A percentile compares a stretch with the other conserved stretches of the same genome.
Evolutionary conservation across 2,329 filamentous ascomycete genomes (phyloP).

Genomic region (Aspergillus ochraceus): DNA sequence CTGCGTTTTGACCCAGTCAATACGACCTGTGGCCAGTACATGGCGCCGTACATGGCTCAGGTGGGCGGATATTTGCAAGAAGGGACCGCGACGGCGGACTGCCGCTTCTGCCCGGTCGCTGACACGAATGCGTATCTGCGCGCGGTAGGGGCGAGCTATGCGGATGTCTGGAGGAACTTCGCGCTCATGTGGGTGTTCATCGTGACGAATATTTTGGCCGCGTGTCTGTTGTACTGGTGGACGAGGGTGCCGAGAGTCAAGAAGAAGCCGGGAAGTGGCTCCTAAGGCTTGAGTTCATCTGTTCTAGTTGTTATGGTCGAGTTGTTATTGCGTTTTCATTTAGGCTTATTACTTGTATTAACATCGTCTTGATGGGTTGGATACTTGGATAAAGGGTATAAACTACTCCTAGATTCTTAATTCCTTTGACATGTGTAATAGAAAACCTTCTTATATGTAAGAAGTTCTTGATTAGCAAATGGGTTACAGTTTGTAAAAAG

Average conservation of each 20-base stretch:
- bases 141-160: slow-evolving; percentile 50
- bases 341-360: too few species aligned
- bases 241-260: slow-evolving; percentile 25
- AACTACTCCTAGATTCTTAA: too few species aligned
- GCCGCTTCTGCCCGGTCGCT: slow-evolving; percentile 46
- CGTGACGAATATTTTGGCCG: slow-evolving; percentile 55
- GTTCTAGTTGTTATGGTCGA: too few species aligned
- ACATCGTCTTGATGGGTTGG: too few species aligned
- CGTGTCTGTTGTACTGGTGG: slow-evolving; percentile 53
- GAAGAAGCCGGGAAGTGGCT: not conserved
- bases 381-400: too few species aligned
- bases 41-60: slow-evolving; percentile 48
- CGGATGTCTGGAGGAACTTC: slow-evolving; percentile 67
- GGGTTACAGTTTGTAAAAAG: too few species aligned
- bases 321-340: too few species aligned
- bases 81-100: slow-evolving; percentile 46
- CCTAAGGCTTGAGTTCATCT: too few species aligned
- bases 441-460: too few species aligned
- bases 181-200: slow-evolving; percentile 36
- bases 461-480: too few species aligned
- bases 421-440: too few species aligned
- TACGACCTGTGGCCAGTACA: slow-evolving; percentile 60
- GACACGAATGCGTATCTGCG: slow-evolving; percentile 40
- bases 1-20: slow-evolving; percentile 43
- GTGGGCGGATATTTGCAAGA: slow-evolving; percentile 57